These are phyloP conservation scores for Trichoderma sp. DNA, from an alignment of 2,329 filamentous ascomycete genomes.

Conservation along the genomic window DNA sequence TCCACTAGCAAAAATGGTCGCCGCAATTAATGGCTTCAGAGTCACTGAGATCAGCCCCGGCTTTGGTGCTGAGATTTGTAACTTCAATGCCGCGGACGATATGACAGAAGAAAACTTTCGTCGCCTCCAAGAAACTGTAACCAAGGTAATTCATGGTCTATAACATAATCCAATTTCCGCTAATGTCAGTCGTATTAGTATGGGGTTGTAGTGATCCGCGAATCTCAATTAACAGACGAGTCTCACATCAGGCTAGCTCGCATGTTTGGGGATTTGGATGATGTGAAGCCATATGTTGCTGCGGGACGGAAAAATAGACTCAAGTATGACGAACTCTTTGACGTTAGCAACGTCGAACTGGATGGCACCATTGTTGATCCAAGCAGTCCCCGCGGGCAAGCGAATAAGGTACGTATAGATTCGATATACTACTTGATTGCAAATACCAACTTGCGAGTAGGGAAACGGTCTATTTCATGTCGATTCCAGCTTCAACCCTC, in stretches of 20 bases:
- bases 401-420: background rate
- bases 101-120: background rate
- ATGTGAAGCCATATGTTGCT: slow-evolving; percentile 31
- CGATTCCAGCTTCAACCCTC: slow-evolving; percentile 56
- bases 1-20: background rate
- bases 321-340: slow-evolving; percentile 54
- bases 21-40: background rate
- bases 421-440: no score
- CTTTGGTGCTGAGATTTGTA: background rate
- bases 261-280: slow-evolving; percentile 54
- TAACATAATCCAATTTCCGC: background rate
- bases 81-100: background rate
- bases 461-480: slow-evolving; percentile 54
- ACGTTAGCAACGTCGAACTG: slow-evolving; percentile 54
- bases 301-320: slow-evolving; percentile 47
- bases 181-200: background rate
- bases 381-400: background rate
- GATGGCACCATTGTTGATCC: slow-evolving; percentile 39
- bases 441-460: slow-evolving; percentile 8
- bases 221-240: slow-evolving; percentile 49
- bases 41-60: background rate
- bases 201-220: slow-evolving; percentile 42
- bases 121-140: background rate
- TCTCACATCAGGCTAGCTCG: slow-evolving; percentile 50
- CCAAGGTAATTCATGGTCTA: background rate